These are phyloP conservation scores for Cystobasidium tubakii DNA, from an alignment of 768 basidiomycete species.

Conservation along the genomic window DNA sequence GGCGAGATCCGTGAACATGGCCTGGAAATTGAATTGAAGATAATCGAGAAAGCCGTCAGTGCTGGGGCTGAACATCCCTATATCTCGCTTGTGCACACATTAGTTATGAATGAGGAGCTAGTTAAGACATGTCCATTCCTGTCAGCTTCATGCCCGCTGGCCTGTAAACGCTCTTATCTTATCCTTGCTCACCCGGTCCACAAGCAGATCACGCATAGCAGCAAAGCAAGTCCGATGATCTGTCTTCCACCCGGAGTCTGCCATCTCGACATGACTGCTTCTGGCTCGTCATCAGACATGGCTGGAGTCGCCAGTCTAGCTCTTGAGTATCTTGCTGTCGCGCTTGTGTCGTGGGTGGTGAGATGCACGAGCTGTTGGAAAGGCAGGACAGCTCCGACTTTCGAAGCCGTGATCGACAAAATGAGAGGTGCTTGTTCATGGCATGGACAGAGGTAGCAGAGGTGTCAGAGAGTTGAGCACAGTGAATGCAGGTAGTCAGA, in stretches of 20 bases:
- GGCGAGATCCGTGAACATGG: slow-evolving; percentile 68
- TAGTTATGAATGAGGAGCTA: slow-evolving; percentile 28
- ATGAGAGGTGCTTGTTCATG: not conserved
- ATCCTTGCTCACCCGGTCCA: slow-evolving; percentile 80
- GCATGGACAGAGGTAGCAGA: too few species aligned
- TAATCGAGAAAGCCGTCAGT: slow-evolving; percentile 46
- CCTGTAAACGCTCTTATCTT: not conserved
- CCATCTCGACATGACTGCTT: not conserved
- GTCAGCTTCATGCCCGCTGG: not conserved
- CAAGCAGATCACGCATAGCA: slow-evolving; percentile 52
- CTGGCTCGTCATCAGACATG: not conserved
- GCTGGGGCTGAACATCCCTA: not conserved
- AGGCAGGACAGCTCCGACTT: not conserved
- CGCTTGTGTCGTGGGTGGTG: not conserved
- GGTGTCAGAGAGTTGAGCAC: too few species aligned
- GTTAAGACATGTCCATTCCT: not conserved
- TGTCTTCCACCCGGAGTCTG: slow-evolving; percentile 1
- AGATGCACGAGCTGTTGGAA: not conserved
- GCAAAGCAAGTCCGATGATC: slow-evolving; percentile 1
- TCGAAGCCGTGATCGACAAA: not conserved
- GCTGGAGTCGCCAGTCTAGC: not conserved
- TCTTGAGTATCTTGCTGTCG: not conserved
- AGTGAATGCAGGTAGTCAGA: too few species aligned
- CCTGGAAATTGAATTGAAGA: slow-evolving; percentile 71
- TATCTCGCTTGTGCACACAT: slow-evolving; percentile 27